These are phyloP conservation scores for Talaromyces marneffei DNA, from an alignment of 2,329 filamentous ascomycete genomes.

Conservation along the genomic window DNA sequence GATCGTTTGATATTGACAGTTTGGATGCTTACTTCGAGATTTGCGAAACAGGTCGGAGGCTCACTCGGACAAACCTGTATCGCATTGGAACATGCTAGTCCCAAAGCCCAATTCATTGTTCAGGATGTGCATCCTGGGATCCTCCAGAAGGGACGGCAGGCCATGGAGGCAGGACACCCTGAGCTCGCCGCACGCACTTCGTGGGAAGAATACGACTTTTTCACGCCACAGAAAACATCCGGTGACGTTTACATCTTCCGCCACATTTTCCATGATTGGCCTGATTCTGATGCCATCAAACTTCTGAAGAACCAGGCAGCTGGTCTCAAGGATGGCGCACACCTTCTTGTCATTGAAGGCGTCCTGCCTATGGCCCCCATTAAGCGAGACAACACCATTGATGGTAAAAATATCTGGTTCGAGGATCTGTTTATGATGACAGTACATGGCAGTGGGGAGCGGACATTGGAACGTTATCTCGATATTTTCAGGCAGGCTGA, in stretches of 20 bases:
- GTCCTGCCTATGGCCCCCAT: neutral
- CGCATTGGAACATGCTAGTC: conserved; percentile 24
- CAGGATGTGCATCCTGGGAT: conserved; percentile 13
- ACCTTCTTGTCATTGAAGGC: conserved; percentile 16
- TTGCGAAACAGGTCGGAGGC: conserved; percentile 9
- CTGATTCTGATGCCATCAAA: conserved; percentile 17
- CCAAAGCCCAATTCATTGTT: conserved; percentile 20
- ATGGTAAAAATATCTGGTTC: neutral
- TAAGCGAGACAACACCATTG: neutral
- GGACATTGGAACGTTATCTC: neutral
- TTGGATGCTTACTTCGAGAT: neutral
- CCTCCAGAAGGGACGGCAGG: neutral
- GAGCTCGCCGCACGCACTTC: conserved; percentile 23
- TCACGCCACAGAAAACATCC: conserved; percentile 26
- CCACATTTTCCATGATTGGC: conserved; percentile 23
- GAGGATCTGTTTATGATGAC: neutral
- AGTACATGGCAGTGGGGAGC: neutral
- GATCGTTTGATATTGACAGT: neutral
- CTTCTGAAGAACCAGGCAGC: conserved; percentile 19
- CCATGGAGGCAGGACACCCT: neutral
- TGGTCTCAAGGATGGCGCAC: conserved; percentile 17
- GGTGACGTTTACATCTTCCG: conserved; percentile 22
- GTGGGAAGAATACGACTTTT: conserved; percentile 51
- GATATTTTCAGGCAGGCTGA: neutral
- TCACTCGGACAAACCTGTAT: conserved; percentile 15